Conservation (phyloP, 768 basidiomycete genomes). For the Tephrocybe sp. region DNA sequence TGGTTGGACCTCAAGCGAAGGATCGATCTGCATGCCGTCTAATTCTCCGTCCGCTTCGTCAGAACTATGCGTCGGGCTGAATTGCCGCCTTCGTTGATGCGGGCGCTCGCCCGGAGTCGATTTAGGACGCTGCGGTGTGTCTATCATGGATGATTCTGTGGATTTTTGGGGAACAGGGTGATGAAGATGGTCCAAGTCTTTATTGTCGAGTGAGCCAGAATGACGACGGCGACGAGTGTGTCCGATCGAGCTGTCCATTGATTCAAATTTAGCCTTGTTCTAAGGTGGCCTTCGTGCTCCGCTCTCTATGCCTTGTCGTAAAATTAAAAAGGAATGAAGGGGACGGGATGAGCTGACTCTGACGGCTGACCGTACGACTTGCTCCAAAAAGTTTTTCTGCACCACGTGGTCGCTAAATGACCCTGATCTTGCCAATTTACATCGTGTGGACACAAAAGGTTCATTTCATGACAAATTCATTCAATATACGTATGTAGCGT, state of each 20-base stretch:
- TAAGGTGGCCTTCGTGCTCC: neutral
- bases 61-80: slow-evolving; percentile 36
- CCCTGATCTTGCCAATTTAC: neutral
- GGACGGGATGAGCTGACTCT: neutral
- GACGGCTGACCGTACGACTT: slow-evolving; percentile 3
- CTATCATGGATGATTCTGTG: slow-evolving; percentile 25
- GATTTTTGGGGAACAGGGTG: slow-evolving; percentile 20
- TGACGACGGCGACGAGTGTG: slow-evolving; percentile 60
- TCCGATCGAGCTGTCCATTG: slow-evolving; percentile 27
- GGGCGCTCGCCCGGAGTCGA: slow-evolving; percentile 69
- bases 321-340: slow-evolving; percentile 2
- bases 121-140: slow-evolving; percentile 68
- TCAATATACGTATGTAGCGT: slow-evolving; percentile 11
- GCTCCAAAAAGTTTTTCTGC: slow-evolving; percentile 7
- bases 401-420: slow-evolving; percentile 11
- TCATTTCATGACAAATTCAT: slow-evolving; percentile 9
- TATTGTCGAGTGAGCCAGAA: slow-evolving; percentile 50
- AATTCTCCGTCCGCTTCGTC: slow-evolving; percentile 31
- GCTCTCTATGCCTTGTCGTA: neutral
- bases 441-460: too few species aligned
- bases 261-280: slow-evolving; percentile 4
- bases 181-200: slow-evolving; percentile 22
- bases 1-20: slow-evolving; percentile 15
- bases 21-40: slow-evolving; percentile 31
- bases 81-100: slow-evolving; percentile 43